Evolutionary conservation across 148 eudicot genomes (phyloP), one percentile per base, ranked within the genome.

Genomic region (Mesembryanthemum crystallinum): DNA sequence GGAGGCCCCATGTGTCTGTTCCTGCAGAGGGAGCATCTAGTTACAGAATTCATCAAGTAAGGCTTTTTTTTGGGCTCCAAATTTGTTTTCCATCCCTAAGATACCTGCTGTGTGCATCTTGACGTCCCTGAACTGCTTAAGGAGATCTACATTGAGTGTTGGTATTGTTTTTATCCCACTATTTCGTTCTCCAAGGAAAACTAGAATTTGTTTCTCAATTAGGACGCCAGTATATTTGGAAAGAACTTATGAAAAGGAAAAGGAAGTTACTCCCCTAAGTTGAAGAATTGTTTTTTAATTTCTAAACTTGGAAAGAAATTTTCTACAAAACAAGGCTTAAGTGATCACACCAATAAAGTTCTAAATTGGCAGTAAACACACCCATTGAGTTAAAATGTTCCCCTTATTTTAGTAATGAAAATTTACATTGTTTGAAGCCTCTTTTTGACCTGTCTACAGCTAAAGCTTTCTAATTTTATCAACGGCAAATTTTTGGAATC

Each of bases 401-500:
- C 23, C 24, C 35, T 51, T 51, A 39, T 63, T 74, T 52, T 64
- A 30, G 43, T 64, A 3, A 35, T 39, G 24, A 25, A 66, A 8
- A 20, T 33, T 66, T 37, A 66, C 52, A 61, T 54, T 60, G 20
- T 64, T 37, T 25, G 7, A 27, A 55, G 10, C 60, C 23, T 77
- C 20, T 62, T 42, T 49, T 59, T 62, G 10, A 30, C 30, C 43
- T 62, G 18, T 69, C 30, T 55, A 58, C 78, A 74, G 77, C 27
- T 51, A 17, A 68, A 59, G 69, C 49, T 68, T 21, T 74, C 75
- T 35, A 88, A 88, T 79, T 84, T 88, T 49, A 84, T 90, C 67
- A 91, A 91, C 49, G 92, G 91, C 54, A 87, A 85, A 61, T 84
- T 87, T 79, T 77, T 90, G 57, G 85, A 87, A 54, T 90, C 92